Percentiles rank a stretch among this genome's conserved stretches.
Conservation (phyloP, 2,329 filamentous ascomycete genomes). For the Xylaria sp. region DNA sequence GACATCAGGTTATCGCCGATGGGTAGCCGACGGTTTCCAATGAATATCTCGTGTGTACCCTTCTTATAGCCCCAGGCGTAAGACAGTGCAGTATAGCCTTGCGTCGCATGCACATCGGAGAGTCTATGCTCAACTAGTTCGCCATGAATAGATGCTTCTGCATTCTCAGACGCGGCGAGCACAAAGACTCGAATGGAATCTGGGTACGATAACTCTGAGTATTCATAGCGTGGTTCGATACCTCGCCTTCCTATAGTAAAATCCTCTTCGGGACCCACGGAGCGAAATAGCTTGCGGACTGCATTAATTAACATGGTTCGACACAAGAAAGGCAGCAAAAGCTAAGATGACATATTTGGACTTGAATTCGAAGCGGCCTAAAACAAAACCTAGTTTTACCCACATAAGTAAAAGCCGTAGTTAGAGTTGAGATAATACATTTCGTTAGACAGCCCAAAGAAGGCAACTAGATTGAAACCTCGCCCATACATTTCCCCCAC, state of each 20-base stretch:
- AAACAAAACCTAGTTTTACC: neutral
- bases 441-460: neutral
- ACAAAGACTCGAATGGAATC: constrained; percentile 12
- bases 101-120: neutral
- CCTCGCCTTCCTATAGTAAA: neutral
- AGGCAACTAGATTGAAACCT: no score
- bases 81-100: constrained; percentile 10
- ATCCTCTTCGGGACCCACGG: neutral
- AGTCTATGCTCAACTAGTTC: constrained; percentile 13
- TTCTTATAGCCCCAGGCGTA: neutral
- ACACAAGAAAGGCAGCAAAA: neutral
- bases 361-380: neutral
- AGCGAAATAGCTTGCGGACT: neutral
- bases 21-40: neutral
- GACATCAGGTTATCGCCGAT: neutral
- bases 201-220: neutral
- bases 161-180: neutral
- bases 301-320: neutral
- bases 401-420: neutral
- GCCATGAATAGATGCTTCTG: neutral
- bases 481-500: no score
- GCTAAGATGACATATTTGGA: neutral
- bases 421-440: neutral
- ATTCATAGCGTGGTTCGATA: neutral
- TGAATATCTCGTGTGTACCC: neutral